A percentile compares a stretch with the other conserved stretches of the same genome.
Conservation (phyloP, 2,329 filamentous ascomycete genomes). For the Aspergillus sclerotialis region DNA sequence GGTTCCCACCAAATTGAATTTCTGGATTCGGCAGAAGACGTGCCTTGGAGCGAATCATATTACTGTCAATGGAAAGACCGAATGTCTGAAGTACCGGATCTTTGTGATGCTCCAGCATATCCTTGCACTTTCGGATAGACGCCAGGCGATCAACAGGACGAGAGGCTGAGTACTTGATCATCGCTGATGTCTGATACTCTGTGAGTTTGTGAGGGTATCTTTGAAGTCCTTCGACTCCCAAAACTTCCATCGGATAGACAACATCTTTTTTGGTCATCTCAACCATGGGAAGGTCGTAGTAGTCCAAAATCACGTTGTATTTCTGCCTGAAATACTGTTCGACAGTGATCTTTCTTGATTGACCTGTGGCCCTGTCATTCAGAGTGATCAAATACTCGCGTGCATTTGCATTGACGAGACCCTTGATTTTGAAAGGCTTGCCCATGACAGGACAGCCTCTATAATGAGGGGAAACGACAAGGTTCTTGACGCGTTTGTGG, state of each 20-base stretch:
- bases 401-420: constrained; percentile 39
- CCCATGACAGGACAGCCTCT: constrained; percentile 23
- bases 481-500: constrained; percentile 25
- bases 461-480: constrained; percentile 33
- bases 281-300: constrained; percentile 48
- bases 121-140: constrained; percentile 63
- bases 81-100: constrained; percentile 69
- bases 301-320: constrained; percentile 44
- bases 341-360: constrained; percentile 49
- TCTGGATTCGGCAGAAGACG: constrained; percentile 64
- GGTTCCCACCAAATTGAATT: constrained; percentile 58
- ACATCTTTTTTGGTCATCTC: constrained; percentile 51
- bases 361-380: constrained; percentile 32
- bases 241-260: constrained; percentile 51
- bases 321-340: constrained; percentile 48
- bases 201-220: constrained; percentile 53
- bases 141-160: constrained; percentile 61
- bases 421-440: constrained; percentile 46
- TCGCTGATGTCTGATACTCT: constrained; percentile 62
- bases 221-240: constrained; percentile 48
- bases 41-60: constrained; percentile 62
- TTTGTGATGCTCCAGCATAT: constrained; percentile 57
- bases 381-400: constrained; percentile 38
- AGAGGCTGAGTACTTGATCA: constrained; percentile 92
- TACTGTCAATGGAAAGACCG: constrained; percentile 60